A percentile compares a stretch with the other conserved stretches of the same genome.
Conservation (phyloP, 495 filamentous ascomycete species). For the Daldinia vernicosa region DNA sequence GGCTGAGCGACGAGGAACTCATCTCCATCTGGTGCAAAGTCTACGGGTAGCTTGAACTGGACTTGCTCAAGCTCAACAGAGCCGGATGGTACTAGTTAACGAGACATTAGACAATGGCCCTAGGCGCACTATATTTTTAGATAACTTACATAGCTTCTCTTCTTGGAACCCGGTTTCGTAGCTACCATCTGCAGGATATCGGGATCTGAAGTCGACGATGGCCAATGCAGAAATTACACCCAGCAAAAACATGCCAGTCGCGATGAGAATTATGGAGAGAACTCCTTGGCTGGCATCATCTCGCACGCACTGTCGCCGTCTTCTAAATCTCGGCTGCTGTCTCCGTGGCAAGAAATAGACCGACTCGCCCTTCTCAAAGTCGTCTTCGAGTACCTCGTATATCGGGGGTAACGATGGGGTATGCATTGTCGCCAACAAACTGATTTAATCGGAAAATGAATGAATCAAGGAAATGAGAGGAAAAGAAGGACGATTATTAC, state of each 20-base stretch:
- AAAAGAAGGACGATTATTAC: slow-evolving; percentile 1
- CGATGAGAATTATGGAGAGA: slow-evolving; percentile 1
- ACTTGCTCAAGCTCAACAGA: slow-evolving; percentile 3
- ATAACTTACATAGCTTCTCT: background rate
- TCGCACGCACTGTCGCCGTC: background rate
- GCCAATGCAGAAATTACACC: slow-evolving; percentile 2
- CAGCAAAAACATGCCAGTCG: background rate
- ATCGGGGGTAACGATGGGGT: background rate
- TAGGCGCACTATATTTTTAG: background rate
- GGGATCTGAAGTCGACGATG: background rate
- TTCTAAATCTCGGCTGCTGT: background rate
- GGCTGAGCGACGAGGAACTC: slow-evolving; percentile 6
- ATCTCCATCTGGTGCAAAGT: background rate
- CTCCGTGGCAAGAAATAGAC: background rate
- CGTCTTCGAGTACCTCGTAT: background rate
- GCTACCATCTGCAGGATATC: background rate
- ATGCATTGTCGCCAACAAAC: background rate
- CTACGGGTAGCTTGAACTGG: slow-evolving; percentile 1
- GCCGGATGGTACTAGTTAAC: background rate
- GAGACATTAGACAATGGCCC: background rate
- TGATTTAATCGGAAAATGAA: background rate
- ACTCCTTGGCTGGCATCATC: background rate
- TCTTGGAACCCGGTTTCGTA: background rate
- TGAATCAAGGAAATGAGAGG: background rate
- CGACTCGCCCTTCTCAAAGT: background rate